Percentiles rank a stretch among this genome's conserved stretches.
Conservation (phyloP, 2,329 filamentous ascomycete genomes). For the Colletotrichum lindemuthianum region DNA sequence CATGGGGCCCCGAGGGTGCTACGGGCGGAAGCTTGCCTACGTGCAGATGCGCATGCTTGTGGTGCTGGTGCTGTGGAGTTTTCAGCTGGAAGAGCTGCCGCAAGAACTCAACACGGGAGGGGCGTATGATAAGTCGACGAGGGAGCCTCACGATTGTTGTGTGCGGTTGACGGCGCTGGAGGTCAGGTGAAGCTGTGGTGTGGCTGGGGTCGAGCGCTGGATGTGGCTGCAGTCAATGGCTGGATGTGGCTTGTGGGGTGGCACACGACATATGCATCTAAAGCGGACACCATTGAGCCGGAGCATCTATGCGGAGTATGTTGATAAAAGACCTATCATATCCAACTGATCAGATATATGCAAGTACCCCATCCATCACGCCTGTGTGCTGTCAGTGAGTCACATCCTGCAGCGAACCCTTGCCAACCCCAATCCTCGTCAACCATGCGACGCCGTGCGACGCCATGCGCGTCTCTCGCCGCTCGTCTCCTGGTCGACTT, state of each 20-base stretch:
- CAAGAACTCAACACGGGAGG: constrained; percentile 18
- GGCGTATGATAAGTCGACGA: constrained; percentile 28
- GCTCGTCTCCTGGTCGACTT: neutral
- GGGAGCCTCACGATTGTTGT: constrained; percentile 26
- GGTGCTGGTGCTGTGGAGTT: constrained; percentile 41
- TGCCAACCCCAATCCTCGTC: neutral
- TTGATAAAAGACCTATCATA: no score
- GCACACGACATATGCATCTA: no score
- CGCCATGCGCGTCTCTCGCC: neutral
- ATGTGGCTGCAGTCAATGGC: no score
- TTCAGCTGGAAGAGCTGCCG: constrained; percentile 21
- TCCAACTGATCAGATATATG: no score
- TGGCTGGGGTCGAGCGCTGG: no score
- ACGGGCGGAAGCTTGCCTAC: constrained; percentile 49
- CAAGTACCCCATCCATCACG: neutral
- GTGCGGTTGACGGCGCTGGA: constrained; percentile 11
- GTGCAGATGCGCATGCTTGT: constrained; percentile 47
- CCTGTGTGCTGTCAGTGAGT: constrained; percentile 33
- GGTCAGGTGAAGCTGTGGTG: no score
- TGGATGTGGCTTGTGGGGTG: no score
- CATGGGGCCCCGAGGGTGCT: constrained; percentile 49
- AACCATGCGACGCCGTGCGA: no score
- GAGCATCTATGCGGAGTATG: no score
- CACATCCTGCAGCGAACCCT: constrained; percentile 16
- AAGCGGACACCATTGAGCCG: no score